These are phyloP conservation scores for Zoysia japonica DNA, from an alignment of 176 grass and related monocot species.

Conservation along the genomic window DNA sequence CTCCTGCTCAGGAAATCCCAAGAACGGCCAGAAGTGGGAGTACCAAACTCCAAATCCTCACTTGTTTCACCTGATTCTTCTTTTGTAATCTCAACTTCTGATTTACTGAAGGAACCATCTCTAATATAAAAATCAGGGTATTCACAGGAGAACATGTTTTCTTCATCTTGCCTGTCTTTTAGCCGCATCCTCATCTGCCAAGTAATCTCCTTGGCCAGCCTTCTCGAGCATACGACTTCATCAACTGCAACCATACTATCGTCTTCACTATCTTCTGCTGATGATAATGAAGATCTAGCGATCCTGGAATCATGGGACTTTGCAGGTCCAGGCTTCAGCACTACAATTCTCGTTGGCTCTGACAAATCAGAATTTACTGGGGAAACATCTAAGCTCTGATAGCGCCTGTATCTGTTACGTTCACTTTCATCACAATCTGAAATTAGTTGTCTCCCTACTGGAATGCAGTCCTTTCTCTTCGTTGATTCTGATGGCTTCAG, in stretches of 20 bases:
- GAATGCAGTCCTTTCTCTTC: constrained; percentile 48
- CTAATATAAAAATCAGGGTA: constrained; percentile 45
- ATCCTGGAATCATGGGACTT: constrained; percentile 49
- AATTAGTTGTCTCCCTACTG: constrained; percentile 49
- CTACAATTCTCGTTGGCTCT: constrained; percentile 88
- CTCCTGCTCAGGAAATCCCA: constrained; percentile 77
- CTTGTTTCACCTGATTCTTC: constrained; percentile 62
- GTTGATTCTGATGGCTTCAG: constrained; percentile 74
- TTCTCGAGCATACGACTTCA: constrained; percentile 54
- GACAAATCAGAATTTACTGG: constrained; percentile 49
- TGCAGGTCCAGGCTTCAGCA: constrained; percentile 68
- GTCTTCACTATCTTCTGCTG: constrained; percentile 46
- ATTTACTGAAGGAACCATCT: constrained; percentile 72
- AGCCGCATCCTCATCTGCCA: constrained; percentile 64
- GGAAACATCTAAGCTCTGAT: constrained; percentile 44
- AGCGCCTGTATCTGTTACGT: constrained; percentile 37
- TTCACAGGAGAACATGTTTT: constrained; percentile 39
- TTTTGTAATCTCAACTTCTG: constrained; percentile 61
- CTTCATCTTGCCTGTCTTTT: constrained; percentile 48
- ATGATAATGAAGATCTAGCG: constrained; percentile 31
- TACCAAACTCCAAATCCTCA: constrained; percentile 70
- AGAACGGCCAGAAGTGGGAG: constrained; percentile 62
- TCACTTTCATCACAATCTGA: constrained; percentile 51
- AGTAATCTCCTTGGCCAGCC: constrained; percentile 56
- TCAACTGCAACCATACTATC: constrained; percentile 46